Base-by-base conservation (phyloP, 306 rosid genomes). In the Malus orientalis region DNA sequence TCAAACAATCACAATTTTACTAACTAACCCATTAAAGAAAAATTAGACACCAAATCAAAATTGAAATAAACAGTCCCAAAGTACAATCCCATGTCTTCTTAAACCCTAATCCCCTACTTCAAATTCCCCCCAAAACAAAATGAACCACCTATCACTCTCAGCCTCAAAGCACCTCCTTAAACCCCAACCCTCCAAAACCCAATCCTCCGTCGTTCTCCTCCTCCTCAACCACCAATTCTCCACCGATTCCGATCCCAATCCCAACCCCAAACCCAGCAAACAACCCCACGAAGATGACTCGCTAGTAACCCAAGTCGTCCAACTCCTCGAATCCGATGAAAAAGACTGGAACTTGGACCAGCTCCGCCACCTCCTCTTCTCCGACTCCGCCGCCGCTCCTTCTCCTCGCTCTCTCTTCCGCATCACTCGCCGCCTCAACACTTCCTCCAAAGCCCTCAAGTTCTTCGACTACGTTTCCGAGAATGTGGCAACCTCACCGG, bases 321-420 rank as follows among this genome's bases (percentile, higher is more conserved):
- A 86, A 61, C 86, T 87, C 77, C 87, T 92, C 80, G 81, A 75
- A 76, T 58, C 71, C 30, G 81, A 89, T 53, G 81, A 86, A 44
- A 74, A 79, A 42, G 74, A 85, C 22, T 84, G 87, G 88, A 51
- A 83, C 85, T 36, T 64, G 14, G 75, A 78, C 27, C 77, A 76
- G 25, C 96, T 92, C 70, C 86, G 62, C 62, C 25, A 51, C 70
- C 82, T 88, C 68, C 85, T 89, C 71, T 85, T 85, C 79, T 79
- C 86, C 61, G 68, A 22, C 66, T 33, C 85, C n/a, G 36, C 25
- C n/a, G 68, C 84, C 25, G 71, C 85, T 40, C 73, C 84, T n/a
- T 74, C 77, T 11, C 79, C 86, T 70, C 69, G 45, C 74, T 74
- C 78, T 3, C 71, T 91, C 49, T 82, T 58, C 82, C 81, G 11